Conservation (phyloP, 257 asterid species). For the Leonotis leonurus region DNA sequence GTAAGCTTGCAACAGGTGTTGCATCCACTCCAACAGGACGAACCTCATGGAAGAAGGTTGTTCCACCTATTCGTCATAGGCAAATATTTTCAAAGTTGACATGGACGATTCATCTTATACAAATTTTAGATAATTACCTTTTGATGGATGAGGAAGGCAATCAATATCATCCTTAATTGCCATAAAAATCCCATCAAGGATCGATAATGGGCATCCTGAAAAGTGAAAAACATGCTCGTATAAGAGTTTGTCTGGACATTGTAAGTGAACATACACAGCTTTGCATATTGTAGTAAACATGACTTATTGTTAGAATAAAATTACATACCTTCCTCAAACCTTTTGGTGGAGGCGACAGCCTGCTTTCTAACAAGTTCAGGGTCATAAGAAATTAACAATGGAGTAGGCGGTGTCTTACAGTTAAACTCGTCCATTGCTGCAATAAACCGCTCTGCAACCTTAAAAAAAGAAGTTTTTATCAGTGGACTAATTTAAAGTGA, state of each 20-base stretch:
- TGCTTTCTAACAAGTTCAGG: conserved; percentile 81
- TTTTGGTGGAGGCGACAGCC: conserved; percentile 84
- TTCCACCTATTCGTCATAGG: conserved; percentile 61
- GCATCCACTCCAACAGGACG: conserved; percentile 74
- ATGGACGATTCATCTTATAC: conserved; percentile 5
- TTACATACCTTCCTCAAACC: conserved; percentile 82
- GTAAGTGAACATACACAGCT: not conserved
- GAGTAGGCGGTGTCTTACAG: conserved; percentile 55
- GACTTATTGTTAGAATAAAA: not conserved
- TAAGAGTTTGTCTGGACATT: conserved; percentile 12
- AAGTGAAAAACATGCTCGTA: conserved; percentile 29
- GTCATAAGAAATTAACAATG: conserved; percentile 69
- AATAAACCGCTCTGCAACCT: conserved; percentile 96
- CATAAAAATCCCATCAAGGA: conserved; percentile 86
- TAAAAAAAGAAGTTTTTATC: conserved; percentile 1
- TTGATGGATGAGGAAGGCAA: conserved; percentile 76
- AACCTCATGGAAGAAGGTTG: conserved; percentile 78
- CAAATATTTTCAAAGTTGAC: not conserved
- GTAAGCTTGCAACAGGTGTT: conserved; percentile 60
- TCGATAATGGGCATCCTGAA: conserved; percentile 79
- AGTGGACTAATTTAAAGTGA: not conserved
- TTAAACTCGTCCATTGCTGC: conserved; percentile 71
- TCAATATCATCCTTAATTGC: conserved; percentile 98
- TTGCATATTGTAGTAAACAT: conserved; percentile 1
- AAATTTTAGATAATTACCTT: conserved; percentile 45